These are phyloP conservation scores for Debaryomyces maramus DNA, from an alignment of 805 yeast genomes.

Conservation along the genomic window DNA sequence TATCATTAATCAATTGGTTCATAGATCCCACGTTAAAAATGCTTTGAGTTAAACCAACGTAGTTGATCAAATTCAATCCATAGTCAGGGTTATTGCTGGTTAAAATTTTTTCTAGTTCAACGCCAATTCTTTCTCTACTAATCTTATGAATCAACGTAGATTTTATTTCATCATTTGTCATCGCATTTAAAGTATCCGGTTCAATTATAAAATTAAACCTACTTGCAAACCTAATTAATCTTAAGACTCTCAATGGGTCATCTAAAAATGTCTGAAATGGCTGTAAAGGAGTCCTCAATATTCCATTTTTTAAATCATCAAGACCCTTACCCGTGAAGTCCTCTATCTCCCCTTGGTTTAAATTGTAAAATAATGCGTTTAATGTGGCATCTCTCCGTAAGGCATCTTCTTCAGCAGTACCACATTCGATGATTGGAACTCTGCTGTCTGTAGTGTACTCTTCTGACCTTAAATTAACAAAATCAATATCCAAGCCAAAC, in stretches of 20 bases:
- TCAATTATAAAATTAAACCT: constrained; percentile 72
- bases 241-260: constrained; percentile 87
- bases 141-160: constrained; percentile 67
- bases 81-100: constrained; percentile 58
- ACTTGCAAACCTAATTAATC: constrained; percentile 84
- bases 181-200: constrained; percentile 55
- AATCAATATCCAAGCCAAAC: constrained; percentile 84
- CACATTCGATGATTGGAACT: constrained; percentile 80
- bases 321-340: constrained; percentile 82
- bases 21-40: constrained; percentile 49
- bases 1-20: constrained; percentile 14
- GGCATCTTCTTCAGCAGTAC: constrained; percentile 92
- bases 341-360: constrained; percentile 67
- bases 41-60: constrained; percentile 54
- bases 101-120: constrained; percentile 78
- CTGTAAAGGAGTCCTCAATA: constrained; percentile 83
- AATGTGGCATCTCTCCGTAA: constrained; percentile 92
- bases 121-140: constrained; percentile 87
- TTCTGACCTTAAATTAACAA: constrained; percentile 88
- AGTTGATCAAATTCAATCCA: constrained; percentile 61
- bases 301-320: constrained; percentile 64
- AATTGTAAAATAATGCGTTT: constrained; percentile 87
- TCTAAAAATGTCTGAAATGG: constrained; percentile 86
- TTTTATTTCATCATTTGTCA: constrained; percentile 60
- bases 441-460: constrained; percentile 80